Evolutionary conservation across 805 yeast species (phyloP).

Genomic region (Lipomyces japonicus): DNA sequence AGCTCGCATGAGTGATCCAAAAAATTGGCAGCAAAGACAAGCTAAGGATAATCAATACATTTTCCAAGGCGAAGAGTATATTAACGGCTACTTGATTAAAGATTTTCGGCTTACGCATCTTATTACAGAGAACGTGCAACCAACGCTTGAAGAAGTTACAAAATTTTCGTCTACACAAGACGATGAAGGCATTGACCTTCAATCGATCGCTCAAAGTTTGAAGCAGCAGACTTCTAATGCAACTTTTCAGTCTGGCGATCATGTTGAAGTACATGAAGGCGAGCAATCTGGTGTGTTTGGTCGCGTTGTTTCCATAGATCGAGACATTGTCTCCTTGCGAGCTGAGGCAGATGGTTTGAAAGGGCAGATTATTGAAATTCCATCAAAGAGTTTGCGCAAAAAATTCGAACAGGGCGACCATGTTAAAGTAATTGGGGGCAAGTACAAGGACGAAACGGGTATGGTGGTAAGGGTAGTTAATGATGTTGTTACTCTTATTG

Average conservation of each 20-base stretch:
- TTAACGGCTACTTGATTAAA: slow-evolving; percentile 80
- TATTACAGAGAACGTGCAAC: slow-evolving; percentile 75
- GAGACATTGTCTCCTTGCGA: slow-evolving; percentile 55
- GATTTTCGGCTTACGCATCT: slow-evolving; percentile 80
- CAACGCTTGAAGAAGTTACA: slow-evolving; percentile 78
- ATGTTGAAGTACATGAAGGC: slow-evolving; percentile 86
- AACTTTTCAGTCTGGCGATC: slow-evolving; percentile 86
- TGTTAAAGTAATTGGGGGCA: slow-evolving; percentile 87
- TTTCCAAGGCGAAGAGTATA: slow-evolving; percentile 84
- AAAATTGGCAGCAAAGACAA: slow-evolving; percentile 45
- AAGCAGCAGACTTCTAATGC: slow-evolving; percentile 56
- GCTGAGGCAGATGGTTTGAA: slow-evolving; percentile 46
- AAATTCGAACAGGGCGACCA: slow-evolving; percentile 90
- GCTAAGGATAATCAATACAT: slow-evolving; percentile 62
- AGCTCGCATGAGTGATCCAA: slow-evolving; percentile 79
- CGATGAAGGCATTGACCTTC: slow-evolving; percentile 84
- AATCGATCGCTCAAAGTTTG: slow-evolving; percentile 80
- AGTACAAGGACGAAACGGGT: slow-evolving; percentile 91
- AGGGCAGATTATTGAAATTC: slow-evolving; percentile 69
- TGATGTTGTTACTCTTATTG: slow-evolving; percentile 83
- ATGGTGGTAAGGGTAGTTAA: slow-evolving; percentile 76
- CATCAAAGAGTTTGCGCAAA: slow-evolving; percentile 76
- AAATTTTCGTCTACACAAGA: slow-evolving; percentile 61
- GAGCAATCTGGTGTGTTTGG: slow-evolving; percentile 91
- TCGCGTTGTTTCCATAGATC: slow-evolving; percentile 62